phyloP scores from a whole-genome alignment of 2,329 filamentous ascomycete species.

The Blastomyces silverae region DNA sequence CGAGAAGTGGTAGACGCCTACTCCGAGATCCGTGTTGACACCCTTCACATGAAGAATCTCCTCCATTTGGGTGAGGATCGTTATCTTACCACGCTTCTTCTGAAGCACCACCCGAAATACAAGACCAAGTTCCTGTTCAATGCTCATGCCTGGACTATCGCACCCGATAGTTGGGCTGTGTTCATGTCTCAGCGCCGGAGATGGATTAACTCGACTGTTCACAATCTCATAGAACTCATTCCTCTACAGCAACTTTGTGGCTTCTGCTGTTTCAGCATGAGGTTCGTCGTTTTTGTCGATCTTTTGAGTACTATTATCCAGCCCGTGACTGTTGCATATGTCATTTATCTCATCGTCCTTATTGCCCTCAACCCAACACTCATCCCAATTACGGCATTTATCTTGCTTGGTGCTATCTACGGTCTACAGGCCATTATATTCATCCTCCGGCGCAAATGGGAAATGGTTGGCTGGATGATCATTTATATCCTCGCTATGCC shows the following conservation, averaged over 20 bases:
- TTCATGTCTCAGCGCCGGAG: slow-evolving; percentile 97
- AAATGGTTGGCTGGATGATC: slow-evolving; percentile 99
- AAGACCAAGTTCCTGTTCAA: slow-evolving; percentile 96
- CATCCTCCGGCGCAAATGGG: slow-evolving; percentile 93
- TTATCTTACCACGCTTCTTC: slow-evolving; percentile 86
- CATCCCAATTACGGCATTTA: slow-evolving; percentile 77
- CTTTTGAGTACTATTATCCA: slow-evolving; percentile 86
- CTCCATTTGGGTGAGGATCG: slow-evolving; percentile 96
- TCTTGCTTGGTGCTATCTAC: slow-evolving; percentile 91
- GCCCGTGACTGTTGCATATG: slow-evolving; percentile 83
- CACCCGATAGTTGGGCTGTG: slow-evolving; percentile 85
- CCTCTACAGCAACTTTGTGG: slow-evolving; percentile 90
- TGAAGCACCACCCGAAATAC: slow-evolving; percentile 88
- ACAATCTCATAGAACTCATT: slow-evolving; percentile 94
- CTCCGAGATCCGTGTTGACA: slow-evolving; percentile 89
- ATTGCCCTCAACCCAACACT: slow-evolving; percentile 55
- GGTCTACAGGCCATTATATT: slow-evolving; percentile 96
- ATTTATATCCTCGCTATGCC: slow-evolving; percentile 88
- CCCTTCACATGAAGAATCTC: slow-evolving; percentile 97
- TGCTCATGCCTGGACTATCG: slow-evolving; percentile 94
- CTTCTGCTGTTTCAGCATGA: slow-evolving; percentile 99
- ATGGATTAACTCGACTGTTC: slow-evolving; percentile 99
- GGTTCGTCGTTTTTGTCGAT: slow-evolving; percentile 93
- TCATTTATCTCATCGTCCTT: slow-evolving; percentile 78
- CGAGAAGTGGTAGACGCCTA: slow-evolving; percentile 84